A percentile compares a stretch with the other conserved stretches of the same genome.
Conservation (phyloP, 2,329 filamentous ascomycete genomes). For the Colletotrichum theobromicola region DNA sequence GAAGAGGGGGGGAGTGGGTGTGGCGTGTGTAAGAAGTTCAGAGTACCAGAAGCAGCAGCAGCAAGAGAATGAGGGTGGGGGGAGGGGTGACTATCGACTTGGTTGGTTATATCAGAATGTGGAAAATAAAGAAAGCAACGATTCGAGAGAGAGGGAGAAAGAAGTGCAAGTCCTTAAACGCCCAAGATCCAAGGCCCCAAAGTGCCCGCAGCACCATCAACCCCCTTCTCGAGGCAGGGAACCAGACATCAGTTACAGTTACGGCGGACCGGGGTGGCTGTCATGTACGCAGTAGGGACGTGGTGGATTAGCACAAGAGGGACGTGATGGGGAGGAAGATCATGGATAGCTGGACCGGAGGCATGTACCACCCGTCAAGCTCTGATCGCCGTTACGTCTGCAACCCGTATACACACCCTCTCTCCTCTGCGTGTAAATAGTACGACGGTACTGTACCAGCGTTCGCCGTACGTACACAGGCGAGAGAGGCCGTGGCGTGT, state of each 20-base stretch:
- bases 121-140: neutral
- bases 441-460: neutral
- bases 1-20: neutral
- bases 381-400: conserved; percentile 13
- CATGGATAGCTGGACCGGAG: neutral
- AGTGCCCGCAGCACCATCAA: neutral
- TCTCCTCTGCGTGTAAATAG: neutral
- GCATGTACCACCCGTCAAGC: conserved; percentile 1
- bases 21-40: neutral
- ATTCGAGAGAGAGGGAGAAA: neutral
- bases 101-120: neutral
- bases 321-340: neutral
- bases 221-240: neutral
- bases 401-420: neutral
- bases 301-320: neutral
- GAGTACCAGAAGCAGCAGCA: neutral
- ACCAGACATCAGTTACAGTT: neutral
- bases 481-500: neutral
- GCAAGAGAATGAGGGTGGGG: neutral
- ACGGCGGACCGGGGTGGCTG: neutral
- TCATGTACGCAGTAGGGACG: neutral
- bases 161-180: neutral
- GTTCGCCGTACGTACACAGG: neutral
- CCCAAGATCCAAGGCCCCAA: neutral
- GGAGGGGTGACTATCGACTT: neutral